phyloP scores from a whole-genome alignment of 306 rosid genomes.

The Purshia tridentata region DNA sequence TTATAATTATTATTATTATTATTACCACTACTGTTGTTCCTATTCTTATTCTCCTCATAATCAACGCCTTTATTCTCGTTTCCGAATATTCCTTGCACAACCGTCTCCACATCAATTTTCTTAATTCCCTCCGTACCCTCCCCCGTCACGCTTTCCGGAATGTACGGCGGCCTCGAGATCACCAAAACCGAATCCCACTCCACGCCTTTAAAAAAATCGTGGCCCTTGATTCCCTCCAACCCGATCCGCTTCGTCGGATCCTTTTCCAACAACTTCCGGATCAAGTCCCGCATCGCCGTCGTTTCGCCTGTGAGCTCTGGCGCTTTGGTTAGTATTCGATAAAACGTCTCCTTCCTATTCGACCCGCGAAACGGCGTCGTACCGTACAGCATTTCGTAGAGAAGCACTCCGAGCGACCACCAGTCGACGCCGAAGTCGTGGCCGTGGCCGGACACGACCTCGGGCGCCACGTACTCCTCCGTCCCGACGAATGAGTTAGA shows the following conservation, averaged over 20 bases:
- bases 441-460: constrained; percentile 63
- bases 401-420: constrained; percentile 82
- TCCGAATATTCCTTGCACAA: constrained; percentile 57
- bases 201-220: constrained; percentile 55
- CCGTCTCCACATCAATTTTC: constrained; percentile 46
- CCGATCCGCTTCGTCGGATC: constrained; percentile 61
- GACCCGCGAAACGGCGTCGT: constrained; percentile 67
- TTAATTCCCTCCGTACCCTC: constrained; percentile 34
- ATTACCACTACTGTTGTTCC: background rate
- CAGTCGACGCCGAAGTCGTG: constrained; percentile 84
- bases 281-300: constrained; percentile 63
- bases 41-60: background rate
- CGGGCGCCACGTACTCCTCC: constrained; percentile 96
- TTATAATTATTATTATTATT: background rate
- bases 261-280: constrained; percentile 54
- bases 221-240: constrained; percentile 58
- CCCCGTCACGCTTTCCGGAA: constrained; percentile 46
- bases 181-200: constrained; percentile 55
- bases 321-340: constrained; percentile 38
- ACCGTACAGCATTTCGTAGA: constrained; percentile 77
- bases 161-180: constrained; percentile 65
- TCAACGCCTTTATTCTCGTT: background rate
- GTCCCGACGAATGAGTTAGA: constrained; percentile 95
- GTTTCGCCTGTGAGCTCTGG: constrained; percentile 52
- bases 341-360: constrained; percentile 73